Evolutionary conservation across 345 rosid genomes (phyloP).

Genomic region (Carallia brachiata): DNA sequence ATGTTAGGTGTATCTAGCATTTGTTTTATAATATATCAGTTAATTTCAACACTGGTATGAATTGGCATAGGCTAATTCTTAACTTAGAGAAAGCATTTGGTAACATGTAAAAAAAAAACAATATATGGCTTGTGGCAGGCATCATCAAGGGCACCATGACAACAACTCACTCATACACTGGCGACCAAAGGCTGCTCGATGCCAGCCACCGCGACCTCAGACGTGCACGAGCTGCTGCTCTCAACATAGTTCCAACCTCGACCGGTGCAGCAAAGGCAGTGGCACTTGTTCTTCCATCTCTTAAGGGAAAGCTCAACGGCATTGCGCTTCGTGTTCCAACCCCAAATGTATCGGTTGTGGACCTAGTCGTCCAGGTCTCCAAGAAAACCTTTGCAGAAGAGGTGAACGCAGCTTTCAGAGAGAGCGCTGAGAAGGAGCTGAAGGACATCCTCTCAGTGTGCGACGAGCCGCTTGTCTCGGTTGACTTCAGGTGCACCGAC

Average conservation of each 20-base stretch:
- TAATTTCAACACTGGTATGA: neutral
- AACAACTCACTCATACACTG: slow-evolving; percentile 97
- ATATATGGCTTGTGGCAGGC: slow-evolving; percentile 35
- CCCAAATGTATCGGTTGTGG: slow-evolving; percentile 92
- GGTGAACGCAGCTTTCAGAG: slow-evolving; percentile 89
- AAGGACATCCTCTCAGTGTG: slow-evolving; percentile 81
- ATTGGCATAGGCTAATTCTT: neutral
- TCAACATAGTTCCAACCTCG: slow-evolving; percentile 91
- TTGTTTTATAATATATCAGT: neutral
- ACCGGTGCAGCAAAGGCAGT: slow-evolving; percentile 98
- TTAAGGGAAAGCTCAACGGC: slow-evolving; percentile 92
- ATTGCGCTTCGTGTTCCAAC: slow-evolving; percentile 97
- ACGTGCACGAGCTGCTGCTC: slow-evolving; percentile 94
- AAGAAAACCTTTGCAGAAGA: slow-evolving; percentile 96
- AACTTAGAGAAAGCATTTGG: neutral
- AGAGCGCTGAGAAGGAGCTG: slow-evolving; percentile 75
- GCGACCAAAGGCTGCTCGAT: slow-evolving; percentile 90
- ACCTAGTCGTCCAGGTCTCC: slow-evolving; percentile 85
- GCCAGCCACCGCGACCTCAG: slow-evolving; percentile 98
- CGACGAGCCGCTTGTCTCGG: slow-evolving; percentile 92
- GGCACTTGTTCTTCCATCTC: slow-evolving; percentile 85
- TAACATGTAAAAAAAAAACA: neutral
- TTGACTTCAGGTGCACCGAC: slow-evolving; percentile 90
- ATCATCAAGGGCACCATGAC: slow-evolving; percentile 99
- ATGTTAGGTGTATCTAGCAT: too few relatives aligned